Evolutionary conservation across 163 green algal species (phyloP), one percentile per base, ranked within the genome.

Genomic region (Scenedesmus sp.): DNA sequence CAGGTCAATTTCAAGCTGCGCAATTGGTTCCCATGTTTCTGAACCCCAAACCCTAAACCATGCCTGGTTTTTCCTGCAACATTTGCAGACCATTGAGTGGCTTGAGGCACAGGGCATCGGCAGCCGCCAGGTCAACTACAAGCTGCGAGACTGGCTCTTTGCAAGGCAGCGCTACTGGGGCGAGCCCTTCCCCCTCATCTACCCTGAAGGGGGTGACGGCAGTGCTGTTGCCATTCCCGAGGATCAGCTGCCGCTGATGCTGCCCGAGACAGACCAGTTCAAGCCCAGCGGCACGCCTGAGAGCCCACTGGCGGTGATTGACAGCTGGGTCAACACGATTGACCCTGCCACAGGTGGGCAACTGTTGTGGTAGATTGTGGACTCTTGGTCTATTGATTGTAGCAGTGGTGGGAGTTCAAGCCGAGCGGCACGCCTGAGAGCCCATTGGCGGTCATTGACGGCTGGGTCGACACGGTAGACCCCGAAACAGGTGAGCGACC

Each of bases 81-180:
- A 1, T 70, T 10, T 26, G 18, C 91, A 94, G 91, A 89, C 92
- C n/a, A 87, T 96, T 52, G 91, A 87, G 5, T 99, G 97, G 97
- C 95, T 99, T 59, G 94, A 96, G 66, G 62, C 57, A 4, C 88
- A 92, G 20, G 94, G 94, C n/a, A 56, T 91, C 12, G 87, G 87
- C 87, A 91, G 52, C 2, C 87, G 87, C 0, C 87, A 91, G 62
- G 95, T 98, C 87, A 99, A 99, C 94, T 99, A 98, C 96, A 99
- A 99, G 94, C 96, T 99, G 82, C 94, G 98, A 1, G 98, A 99
- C 95, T 99, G 98, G 98, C 96, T 99, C 74, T 99, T 99, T 93
- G 97, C 98, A 1, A 95, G 98, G 55, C 98, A 99, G 96, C 95
- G 98, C 10, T 99, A 99, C 95, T 99, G 98, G 98, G 98, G 98